Evolutionary conservation across 2,329 filamentous ascomycete species (phyloP).

Genomic region (Colletotrichum sp.): DNA sequence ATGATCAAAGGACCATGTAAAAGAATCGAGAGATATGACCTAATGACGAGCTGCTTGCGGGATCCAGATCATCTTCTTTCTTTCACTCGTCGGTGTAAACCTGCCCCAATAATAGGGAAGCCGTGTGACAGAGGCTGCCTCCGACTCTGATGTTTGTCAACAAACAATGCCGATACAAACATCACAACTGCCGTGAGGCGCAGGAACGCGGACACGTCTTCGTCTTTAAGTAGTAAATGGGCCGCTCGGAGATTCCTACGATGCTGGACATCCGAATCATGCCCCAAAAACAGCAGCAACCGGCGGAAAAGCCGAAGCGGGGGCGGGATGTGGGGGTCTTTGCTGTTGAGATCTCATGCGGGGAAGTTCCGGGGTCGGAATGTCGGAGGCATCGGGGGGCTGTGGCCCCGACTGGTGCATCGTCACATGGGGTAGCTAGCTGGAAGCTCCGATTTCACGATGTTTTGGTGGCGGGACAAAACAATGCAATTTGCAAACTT

Average conservation of each 20-base stretch:
- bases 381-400: not conserved
- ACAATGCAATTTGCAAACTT: not conserved
- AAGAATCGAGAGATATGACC: not conserved
- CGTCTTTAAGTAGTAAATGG: not conserved
- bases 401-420: not conserved
- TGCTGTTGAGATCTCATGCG: not conserved
- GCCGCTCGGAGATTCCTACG: not conserved
- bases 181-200: not conserved
- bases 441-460: not conserved
- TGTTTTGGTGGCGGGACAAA: not conserved
- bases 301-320: constrained; percentile 10
- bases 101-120: not conserved
- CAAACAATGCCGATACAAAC: not conserved
- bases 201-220: not conserved
- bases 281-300: not conserved
- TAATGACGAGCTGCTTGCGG: not conserved
- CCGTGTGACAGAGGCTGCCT: not conserved
- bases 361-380: constrained; percentile 8
- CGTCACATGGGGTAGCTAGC: not conserved
- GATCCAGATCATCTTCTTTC: not conserved
- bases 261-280: not conserved
- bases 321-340: not conserved
- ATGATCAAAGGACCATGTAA: constrained; percentile 4
- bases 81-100: not conserved
- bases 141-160: not conserved